Evolutionary conservation across 495 filamentous ascomycete genomes (phyloP), one percentile per base, ranked within the genome.

Genomic region (Penicillium odoratum): DNA sequence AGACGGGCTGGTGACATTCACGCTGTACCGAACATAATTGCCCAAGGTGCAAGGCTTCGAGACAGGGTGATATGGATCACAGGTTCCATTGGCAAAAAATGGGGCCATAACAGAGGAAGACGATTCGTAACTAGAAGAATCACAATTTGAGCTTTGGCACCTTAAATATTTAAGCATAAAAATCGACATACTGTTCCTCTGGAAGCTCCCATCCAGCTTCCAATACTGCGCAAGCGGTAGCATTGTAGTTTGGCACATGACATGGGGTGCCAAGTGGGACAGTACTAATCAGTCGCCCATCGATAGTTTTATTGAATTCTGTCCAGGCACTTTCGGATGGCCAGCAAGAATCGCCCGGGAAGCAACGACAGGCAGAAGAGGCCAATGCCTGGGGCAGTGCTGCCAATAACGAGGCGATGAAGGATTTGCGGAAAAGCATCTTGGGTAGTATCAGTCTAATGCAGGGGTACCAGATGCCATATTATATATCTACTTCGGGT

Each of bases 21-120:
- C 70, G 0, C 72, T 56, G 55, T 88, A 89, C 5, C 67, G 62
- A 8, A 82, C 75, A 66, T 84, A 85, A 62, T 81, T 84, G 2
- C 83, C 86, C 0, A 84, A 65, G 0, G 72, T 76, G 68, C 86
- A 91, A 5, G 78, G 71, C 46, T 68, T 77, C 0, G 65, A 60
- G 4, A 74, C 68, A n/a, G 79, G 65, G 15, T 73, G 66, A 44
- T 82, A 85, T 5, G 85, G 84, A 57, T 82, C 77, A 64, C 86
- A 89, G 47, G 73, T 79, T 28, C 76, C 67, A 63, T 78, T 75
- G 36, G 68, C 56, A 48, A 74, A 80, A 48, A 59, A 76, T 1
- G 75, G 67, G 0, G 69, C 68, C 77, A 80, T 79, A 15, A 77
- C 58, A 0, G 74, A 78, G 2, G 76, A 74, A 7, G 76, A 72